Base-by-base conservation (phyloP, 1,139 yeast genomes). In the Geotrichum reessii region DNA sequence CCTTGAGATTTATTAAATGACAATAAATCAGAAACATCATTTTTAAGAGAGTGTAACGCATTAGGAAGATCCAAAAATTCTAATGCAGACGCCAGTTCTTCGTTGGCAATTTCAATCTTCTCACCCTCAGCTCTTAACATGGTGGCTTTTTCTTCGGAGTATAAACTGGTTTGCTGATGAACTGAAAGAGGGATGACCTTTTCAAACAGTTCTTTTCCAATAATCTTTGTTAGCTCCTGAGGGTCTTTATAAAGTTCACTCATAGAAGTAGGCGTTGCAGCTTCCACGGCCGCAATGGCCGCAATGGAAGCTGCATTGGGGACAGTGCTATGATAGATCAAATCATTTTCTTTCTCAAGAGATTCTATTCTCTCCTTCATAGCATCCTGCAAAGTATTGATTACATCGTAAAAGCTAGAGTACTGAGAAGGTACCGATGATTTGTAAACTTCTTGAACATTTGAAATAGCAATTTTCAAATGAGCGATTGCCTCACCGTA, bases 101-200 rank as follows among this genome's bases (percentile, higher is more conserved):
- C 87, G 63, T 90, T 84, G 0, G 96, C 88, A 14, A 90, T 81
- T 59, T 88, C 93, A 31, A 84, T 81, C 63, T 81, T 79, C 62
- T 91, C 98, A 53, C 85, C 78, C 67, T 89, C 93, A 57, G 77
- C 79, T 65, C 99, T 79, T 57, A 91, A 74, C 55, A 89, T 73
- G 62, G 83, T 84, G 0, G 96, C 92, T 71, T 90, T 88, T 69
- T 88, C 92, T 69, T 93, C 99, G 0, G 96, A 87, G 70, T 93
- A 93, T 64, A 84, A 78, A 65, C 97, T 89, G 59, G 89, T 81
- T 66, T 88, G 83, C 69, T 92, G 97, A 69, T 91, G 96, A 42
- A 92, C 89, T 51, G 85, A 82, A 66, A 91, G 77, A 1, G 99
- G 98, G 8, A 93, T 85, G 27, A 93, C 88, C 63, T 86, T 87